Conservation (phyloP, 305 asterid genomes). For the Salvia sclarea region DNA sequence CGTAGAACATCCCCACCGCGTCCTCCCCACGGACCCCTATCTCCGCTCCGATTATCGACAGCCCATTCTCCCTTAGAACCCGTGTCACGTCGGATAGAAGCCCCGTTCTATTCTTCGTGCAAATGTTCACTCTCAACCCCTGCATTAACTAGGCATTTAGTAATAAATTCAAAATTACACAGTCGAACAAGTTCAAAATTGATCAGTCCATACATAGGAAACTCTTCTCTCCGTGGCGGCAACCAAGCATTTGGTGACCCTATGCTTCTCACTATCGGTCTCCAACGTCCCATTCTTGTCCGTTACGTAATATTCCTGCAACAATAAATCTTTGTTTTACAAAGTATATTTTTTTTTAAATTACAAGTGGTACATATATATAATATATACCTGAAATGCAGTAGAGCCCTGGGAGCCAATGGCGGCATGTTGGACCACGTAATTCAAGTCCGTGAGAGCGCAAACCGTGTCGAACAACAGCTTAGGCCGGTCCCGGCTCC, state of each 20-base stretch:
- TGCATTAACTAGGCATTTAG: slow-evolving; percentile 27
- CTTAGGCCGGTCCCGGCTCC: slow-evolving; percentile 75
- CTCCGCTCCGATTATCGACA: slow-evolving; percentile 73
- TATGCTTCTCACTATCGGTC: slow-evolving; percentile 52
- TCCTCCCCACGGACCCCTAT: slow-evolving; percentile 56
- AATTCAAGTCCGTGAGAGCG: slow-evolving; percentile 71
- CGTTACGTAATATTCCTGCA: slow-evolving; percentile 75
- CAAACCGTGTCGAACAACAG: slow-evolving; percentile 79
- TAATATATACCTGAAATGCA: slow-evolving; percentile 79
- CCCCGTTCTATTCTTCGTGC: slow-evolving; percentile 60
- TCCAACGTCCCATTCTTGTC: slow-evolving; percentile 54
- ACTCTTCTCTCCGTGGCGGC: slow-evolving; percentile 89
- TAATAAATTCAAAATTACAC: background rate
- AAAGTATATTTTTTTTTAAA: no score
- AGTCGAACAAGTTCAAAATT: background rate
- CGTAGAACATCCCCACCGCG: slow-evolving; percentile 79
- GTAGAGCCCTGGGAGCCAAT: slow-evolving; percentile 63
- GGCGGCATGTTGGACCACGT: slow-evolving; percentile 76
- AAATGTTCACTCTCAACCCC: slow-evolving; percentile 70
- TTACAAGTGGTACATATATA: no score
- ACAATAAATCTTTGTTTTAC: background rate
- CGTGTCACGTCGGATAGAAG: slow-evolving; percentile 72
- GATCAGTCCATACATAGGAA: slow-evolving; percentile 52
- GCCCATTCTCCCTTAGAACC: slow-evolving; percentile 77
- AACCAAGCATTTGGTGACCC: slow-evolving; percentile 58